phyloP scores from a whole-genome alignment of 352 stramenopile species.

The Phytophthora chlamydospora region DNA sequence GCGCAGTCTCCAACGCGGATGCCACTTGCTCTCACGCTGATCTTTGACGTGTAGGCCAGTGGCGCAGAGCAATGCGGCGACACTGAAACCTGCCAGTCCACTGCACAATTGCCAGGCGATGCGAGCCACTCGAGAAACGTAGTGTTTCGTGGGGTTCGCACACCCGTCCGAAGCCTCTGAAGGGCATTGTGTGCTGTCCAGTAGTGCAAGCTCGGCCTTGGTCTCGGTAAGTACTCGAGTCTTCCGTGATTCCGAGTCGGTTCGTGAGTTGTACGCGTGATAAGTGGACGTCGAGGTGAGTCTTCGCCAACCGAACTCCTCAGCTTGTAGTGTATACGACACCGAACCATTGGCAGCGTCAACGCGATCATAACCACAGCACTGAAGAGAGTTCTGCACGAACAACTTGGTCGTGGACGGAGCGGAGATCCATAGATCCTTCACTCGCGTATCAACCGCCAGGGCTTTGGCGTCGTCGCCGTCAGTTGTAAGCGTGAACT shows the following conservation, averaged over 20 bases:
- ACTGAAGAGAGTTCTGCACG: constrained; percentile 54
- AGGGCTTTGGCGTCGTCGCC: neutral
- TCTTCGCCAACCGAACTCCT: constrained; percentile 40
- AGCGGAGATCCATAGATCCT: constrained; percentile 38
- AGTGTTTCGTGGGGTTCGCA: constrained; percentile 38
- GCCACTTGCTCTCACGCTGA: constrained; percentile 16
- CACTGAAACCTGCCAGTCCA: constrained; percentile 20
- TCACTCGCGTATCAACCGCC: constrained; percentile 25
- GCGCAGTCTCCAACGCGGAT: constrained; percentile 23
- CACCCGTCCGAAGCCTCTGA: constrained; percentile 28
- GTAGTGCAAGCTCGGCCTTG: constrained; percentile 7
- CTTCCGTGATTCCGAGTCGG: neutral
- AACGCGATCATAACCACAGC: constrained; percentile 52
- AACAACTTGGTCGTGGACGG: constrained; percentile 47
- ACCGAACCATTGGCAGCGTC: constrained; percentile 36
- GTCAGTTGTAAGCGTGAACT: constrained; percentile 5
- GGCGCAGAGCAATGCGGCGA: constrained; percentile 21
- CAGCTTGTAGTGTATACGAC: constrained; percentile 40
- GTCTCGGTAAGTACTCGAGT: constrained; percentile 25
- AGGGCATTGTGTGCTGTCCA: constrained; percentile 12
- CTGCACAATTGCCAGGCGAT: constrained; percentile 30
- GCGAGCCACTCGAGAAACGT: constrained; percentile 32
- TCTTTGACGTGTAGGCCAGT: constrained; percentile 13
- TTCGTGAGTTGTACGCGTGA: constrained; percentile 22
- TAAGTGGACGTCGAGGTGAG: constrained; percentile 26